A percentile compares a stretch with the other conserved stretches of the same genome.
phyloP scores from a whole-genome alignment of 805 yeast genomes.

The Millerozyma miso region DNA sequence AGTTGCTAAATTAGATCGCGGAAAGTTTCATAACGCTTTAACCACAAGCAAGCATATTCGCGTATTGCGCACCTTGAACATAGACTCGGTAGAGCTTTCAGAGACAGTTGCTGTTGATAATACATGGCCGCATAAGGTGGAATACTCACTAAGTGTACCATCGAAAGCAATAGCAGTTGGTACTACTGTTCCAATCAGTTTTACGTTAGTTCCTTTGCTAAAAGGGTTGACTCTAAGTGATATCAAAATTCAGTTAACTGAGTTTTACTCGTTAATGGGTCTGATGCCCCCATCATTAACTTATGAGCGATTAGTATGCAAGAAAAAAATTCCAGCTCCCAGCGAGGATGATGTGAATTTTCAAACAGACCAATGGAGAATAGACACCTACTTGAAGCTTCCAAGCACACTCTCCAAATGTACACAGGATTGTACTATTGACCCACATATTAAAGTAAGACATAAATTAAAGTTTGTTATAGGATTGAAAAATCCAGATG shows the following conservation, averaged over 20 bases:
- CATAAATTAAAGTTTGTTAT: constrained; percentile 84
- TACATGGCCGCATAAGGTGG: constrained; percentile 93
- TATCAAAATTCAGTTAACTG: constrained; percentile 65
- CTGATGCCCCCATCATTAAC: constrained; percentile 52
- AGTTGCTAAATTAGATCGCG: constrained; percentile 78
- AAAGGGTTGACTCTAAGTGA: constrained; percentile 79
- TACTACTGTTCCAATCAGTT: constrained; percentile 62
- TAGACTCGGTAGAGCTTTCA: constrained; percentile 81
- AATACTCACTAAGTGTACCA: constrained; percentile 82
- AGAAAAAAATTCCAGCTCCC: constrained; percentile 44
- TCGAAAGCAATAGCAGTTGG: constrained; percentile 90
- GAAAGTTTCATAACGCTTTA: constrained; percentile 66
- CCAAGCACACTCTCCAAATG: constrained; percentile 73
- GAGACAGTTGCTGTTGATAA: constrained; percentile 94
- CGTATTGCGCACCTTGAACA: constrained; percentile 78
- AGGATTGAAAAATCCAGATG: constrained; percentile 80
- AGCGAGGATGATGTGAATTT: constrained; percentile 40
- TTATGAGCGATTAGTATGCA: constrained; percentile 57
- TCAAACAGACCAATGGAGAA: constrained; percentile 65
- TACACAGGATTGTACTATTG: constrained; percentile 83
- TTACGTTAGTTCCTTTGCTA: constrained; percentile 70
- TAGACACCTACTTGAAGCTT: constrained; percentile 53
- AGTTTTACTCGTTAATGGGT: constrained; percentile 60
- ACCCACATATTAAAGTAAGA: constrained; percentile 69
- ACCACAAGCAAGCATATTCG: constrained; percentile 68